Percentiles rank a stretch among this genome's conserved stretches.
Evolutionary conservation across 768 basidiomycete genomes (phyloP).

Genomic region (Pisolithus tinctorius): DNA sequence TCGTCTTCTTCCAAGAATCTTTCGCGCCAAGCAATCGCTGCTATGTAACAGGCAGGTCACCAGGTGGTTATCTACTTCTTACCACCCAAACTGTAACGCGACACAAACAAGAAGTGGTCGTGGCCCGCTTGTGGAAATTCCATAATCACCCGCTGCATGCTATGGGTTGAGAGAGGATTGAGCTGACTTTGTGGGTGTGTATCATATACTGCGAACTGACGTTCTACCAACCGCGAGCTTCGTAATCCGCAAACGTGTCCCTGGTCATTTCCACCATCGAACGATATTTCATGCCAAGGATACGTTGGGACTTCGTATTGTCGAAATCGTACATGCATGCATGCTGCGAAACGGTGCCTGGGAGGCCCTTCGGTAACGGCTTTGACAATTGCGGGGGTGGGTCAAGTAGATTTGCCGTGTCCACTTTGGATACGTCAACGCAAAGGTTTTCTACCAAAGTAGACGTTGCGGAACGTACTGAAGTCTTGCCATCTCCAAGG

Average conservation of each 20-base stretch:
- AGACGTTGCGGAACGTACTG: constrained; percentile 10
- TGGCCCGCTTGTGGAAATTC: too few relatives aligned
- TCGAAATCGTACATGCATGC: constrained; percentile 21
- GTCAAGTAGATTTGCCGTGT: constrained; percentile 28
- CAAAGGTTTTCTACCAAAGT: not conserved
- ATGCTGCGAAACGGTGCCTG: constrained; percentile 24
- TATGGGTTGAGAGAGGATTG: too few relatives aligned
- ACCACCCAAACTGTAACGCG: too few relatives aligned
- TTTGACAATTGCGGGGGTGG: constrained; percentile 27
- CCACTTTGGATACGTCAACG: constrained; percentile 19
- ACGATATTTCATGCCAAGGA: constrained; percentile 38
- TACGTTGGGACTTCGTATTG: constrained; percentile 30
- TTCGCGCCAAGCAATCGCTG: too few relatives aligned
- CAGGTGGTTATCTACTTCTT: too few relatives aligned
- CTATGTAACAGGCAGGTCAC: too few relatives aligned
- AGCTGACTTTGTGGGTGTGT: too few relatives aligned
- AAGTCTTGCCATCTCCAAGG: constrained; percentile 27
- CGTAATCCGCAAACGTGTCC: constrained; percentile 38
- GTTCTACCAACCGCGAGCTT: constrained; percentile 10
- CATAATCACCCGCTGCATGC: too few relatives aligned
- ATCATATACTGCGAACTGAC: not conserved
- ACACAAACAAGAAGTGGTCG: too few relatives aligned
- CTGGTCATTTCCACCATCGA: constrained; percentile 33
- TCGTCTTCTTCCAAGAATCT: too few relatives aligned
- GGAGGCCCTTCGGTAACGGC: constrained; percentile 26